phyloP scores from a whole-genome alignment of 225 moss, liverwort and hornwort species.

The Physcomitrium patens region DNA sequence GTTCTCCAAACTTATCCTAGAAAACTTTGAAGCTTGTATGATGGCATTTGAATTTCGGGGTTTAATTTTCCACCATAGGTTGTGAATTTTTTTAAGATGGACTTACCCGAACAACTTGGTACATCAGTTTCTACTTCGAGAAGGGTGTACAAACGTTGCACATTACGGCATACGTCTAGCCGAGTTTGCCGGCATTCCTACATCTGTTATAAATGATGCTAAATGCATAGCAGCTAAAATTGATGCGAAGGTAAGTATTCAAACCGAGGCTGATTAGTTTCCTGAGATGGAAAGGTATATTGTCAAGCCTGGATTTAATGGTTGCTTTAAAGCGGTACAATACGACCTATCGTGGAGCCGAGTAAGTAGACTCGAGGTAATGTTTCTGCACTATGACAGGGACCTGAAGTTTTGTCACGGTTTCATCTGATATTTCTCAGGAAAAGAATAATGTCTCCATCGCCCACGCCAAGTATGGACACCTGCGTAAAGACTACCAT shows the following conservation, averaged over 20 bases:
- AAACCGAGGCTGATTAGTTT: slow-evolving; percentile 4
- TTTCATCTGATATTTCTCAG: slow-evolving; percentile 40
- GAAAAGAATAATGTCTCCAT: slow-evolving; percentile 44
- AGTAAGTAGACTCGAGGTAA: slow-evolving; percentile 14
- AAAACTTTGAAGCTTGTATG: slow-evolving; percentile 25
- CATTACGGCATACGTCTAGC: slow-evolving; percentile 89
- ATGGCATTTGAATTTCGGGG: background rate
- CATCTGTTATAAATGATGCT: slow-evolving; percentile 63
- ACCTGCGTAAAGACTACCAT: slow-evolving; percentile 71
- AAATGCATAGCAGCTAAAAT: slow-evolving; percentile 56
- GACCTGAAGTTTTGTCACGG: slow-evolving; percentile 17
- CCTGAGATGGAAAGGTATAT: slow-evolving; percentile 11
- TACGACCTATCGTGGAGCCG: background rate
- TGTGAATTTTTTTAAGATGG: background rate
- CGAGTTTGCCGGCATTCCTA: slow-evolving; percentile 81
- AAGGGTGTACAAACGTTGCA: slow-evolving; percentile 72
- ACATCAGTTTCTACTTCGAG: slow-evolving; percentile 76
- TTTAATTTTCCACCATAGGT: slow-evolving; percentile 4
- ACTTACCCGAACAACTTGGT: slow-evolving; percentile 29
- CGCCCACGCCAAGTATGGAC: slow-evolving; percentile 45
- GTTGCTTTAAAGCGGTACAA: background rate
- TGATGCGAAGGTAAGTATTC: slow-evolving; percentile 48
- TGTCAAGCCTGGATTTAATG: slow-evolving; percentile 5
- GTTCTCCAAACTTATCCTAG: slow-evolving; percentile 6
- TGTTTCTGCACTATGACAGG: slow-evolving; percentile 12